Conservation (phyloP, 1,284 basidiomycete genomes). For the Sanghuangporus weigelae region DNA sequence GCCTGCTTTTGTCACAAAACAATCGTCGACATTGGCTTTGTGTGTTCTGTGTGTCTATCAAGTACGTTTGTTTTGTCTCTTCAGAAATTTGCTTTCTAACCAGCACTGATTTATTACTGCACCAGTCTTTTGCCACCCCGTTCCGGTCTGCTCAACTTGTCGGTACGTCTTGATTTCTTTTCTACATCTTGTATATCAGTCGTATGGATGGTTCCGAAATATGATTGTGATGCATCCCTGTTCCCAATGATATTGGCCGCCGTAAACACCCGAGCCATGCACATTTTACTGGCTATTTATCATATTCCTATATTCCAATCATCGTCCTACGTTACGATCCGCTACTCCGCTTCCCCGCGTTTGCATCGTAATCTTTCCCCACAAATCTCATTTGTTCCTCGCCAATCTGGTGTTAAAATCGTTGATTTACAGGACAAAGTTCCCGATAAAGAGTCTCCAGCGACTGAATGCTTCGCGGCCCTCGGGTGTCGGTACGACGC, state of each 20-base stretch:
- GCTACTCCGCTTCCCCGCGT: constrained; percentile 2
- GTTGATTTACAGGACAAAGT: constrained; percentile 66
- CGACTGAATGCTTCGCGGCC: constrained; percentile 63
- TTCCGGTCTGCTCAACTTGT: constrained; percentile 92
- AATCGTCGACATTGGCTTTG: constrained; percentile 95
- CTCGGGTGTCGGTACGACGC: constrained; percentile 10
- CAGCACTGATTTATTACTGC: neutral
- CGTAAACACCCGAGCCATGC: constrained; percentile 8
- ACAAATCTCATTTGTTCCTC: neutral
- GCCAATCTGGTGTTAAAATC: constrained; percentile 1
- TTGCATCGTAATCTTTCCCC: neutral
- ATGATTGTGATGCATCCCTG: neutral
- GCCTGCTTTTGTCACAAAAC: constrained; percentile 99
- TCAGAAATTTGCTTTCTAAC: neutral
- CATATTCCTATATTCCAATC: too few species aligned
- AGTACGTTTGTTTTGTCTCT: constrained; percentile 64
- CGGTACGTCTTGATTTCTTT: constrained; percentile 43
- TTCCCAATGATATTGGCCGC: neutral
- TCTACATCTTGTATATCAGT: neutral
- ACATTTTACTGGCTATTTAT: too few species aligned
- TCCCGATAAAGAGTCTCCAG: constrained; percentile 84
- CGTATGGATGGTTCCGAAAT: neutral
- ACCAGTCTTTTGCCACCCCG: constrained; percentile 85
- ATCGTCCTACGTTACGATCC: neutral
- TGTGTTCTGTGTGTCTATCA: constrained; percentile 94